Evolutionary conservation across 129 eudicot species (phyloP).

Genomic region (Daucus carota): DNA sequence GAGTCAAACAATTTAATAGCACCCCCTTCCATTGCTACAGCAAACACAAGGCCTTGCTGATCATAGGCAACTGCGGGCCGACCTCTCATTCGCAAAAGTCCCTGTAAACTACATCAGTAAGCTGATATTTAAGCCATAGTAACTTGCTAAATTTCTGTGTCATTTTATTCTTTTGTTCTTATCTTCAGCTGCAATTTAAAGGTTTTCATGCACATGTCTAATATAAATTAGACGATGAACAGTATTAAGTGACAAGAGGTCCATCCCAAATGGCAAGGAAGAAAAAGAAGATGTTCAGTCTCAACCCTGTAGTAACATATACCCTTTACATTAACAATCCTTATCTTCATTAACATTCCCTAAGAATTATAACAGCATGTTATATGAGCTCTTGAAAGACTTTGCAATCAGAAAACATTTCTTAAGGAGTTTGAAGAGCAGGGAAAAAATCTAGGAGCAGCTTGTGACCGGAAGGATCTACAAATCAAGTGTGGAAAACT

Average conservation of each 20-base stretch:
- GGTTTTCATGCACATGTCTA: not conserved
- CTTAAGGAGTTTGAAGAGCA: not conserved
- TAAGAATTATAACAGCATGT: too few species aligned
- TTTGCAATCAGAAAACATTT: not conserved
- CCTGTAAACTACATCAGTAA: conserved; percentile 64
- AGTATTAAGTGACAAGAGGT: not conserved
- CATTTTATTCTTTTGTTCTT: not conserved
- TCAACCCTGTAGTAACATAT: not conserved
- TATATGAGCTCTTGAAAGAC: not conserved
- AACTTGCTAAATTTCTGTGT: not conserved
- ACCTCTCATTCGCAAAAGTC: conserved; percentile 76
- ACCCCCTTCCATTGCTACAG: conserved; percentile 99
- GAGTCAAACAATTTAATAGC: conserved; percentile 92
- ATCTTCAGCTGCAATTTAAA: not conserved
- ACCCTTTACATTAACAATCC: not conserved
- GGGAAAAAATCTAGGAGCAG: not conserved
- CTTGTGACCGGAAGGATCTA: not conserved
- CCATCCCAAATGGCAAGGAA: not conserved
- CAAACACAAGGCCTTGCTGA: conserved; percentile 98
- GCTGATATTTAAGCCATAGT: conserved; percentile 21
- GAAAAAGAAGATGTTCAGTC: not conserved
- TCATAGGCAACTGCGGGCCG: conserved; percentile 96
- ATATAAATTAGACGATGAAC: not conserved
- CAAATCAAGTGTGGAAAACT: not conserved
- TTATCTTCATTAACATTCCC: not conserved